phyloP scores from a whole-genome alignment of 495 filamentous ascomycete genomes.

The Penicillium alfredii region DNA sequence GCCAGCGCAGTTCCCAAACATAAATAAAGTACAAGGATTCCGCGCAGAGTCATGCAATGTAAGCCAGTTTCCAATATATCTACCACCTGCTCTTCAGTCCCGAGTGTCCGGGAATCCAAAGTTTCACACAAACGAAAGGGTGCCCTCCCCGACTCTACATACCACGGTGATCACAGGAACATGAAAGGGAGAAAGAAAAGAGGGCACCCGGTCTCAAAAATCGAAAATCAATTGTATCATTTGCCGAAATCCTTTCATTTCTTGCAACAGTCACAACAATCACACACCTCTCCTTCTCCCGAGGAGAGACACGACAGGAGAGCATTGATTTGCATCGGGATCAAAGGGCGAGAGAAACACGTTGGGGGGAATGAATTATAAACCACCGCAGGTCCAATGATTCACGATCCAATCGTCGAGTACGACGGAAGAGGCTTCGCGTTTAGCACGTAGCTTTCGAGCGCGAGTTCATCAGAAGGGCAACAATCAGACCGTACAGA shows the following conservation, averaged over 20 bases:
- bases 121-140: too few relatives aligned
- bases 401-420: background rate
- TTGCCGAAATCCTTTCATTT: slow-evolving; percentile 17
- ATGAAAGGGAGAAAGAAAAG: too few relatives aligned
- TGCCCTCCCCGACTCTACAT: slow-evolving; percentile 24
- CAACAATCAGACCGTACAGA: slow-evolving; percentile 98
- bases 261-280: too few relatives aligned
- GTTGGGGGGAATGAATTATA: too few relatives aligned
- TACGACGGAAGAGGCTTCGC: slow-evolving; percentile 10
- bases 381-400: too few relatives aligned
- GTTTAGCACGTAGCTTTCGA: slow-evolving; percentile 35
- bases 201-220: slow-evolving; percentile 10
- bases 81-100: too few relatives aligned
- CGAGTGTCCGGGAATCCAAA: too few relatives aligned
- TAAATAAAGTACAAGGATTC: slow-evolving; percentile 30
- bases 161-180: slow-evolving; percentile 15
- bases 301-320: slow-evolving; percentile 4
- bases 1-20: too few relatives aligned
- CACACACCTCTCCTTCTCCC: slow-evolving; percentile 6
- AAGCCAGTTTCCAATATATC: slow-evolving; percentile 27
- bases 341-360: slow-evolving; percentile 7
- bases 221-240: slow-evolving; percentile 21
- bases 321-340: slow-evolving; percentile 6
- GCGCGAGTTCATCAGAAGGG: slow-evolving; percentile 94
- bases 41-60: slow-evolving; percentile 30